Conservation (phyloP, 208 protist species). For the Novymonas esmeraldas region DNA sequence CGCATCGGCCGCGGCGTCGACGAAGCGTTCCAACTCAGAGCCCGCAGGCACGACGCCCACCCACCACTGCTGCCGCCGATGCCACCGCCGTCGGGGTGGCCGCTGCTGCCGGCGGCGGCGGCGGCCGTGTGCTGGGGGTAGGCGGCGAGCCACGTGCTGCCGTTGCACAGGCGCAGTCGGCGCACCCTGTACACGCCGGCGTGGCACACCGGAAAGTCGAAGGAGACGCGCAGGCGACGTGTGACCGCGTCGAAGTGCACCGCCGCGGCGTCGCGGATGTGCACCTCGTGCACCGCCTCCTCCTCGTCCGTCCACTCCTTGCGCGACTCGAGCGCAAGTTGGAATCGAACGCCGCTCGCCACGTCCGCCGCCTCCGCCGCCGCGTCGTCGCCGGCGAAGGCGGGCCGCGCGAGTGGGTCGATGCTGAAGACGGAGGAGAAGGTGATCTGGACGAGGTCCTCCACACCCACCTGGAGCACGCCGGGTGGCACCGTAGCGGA, state of each 20-base stretch:
- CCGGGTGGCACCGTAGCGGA: background rate
- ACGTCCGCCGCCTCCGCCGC: background rate
- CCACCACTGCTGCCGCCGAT: background rate
- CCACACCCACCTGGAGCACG: slow-evolving; percentile 25
- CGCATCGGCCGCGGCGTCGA: background rate
- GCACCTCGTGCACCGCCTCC: slow-evolving; percentile 71
- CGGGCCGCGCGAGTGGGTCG: slow-evolving; percentile 29
- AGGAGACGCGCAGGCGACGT: slow-evolving; percentile 33
- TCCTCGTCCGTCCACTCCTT: slow-evolving; percentile 61
- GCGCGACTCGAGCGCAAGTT: slow-evolving; percentile 65
- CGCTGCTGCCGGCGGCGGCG: too few species aligned
- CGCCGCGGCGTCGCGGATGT: slow-evolving; percentile 22
- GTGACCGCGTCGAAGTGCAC: slow-evolving; percentile 38
- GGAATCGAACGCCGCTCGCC: slow-evolving; percentile 14
- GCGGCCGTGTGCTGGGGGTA: slow-evolving; percentile 35
- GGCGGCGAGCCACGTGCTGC: slow-evolving; percentile 36
- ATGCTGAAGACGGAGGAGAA: slow-evolving; percentile 35
- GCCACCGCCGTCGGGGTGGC: background rate
- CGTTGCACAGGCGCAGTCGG: slow-evolving; percentile 48
- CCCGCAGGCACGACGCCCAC: background rate
- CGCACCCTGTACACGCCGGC: slow-evolving; percentile 66
- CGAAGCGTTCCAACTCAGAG: background rate
- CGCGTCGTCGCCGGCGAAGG: background rate
- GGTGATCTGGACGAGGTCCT: slow-evolving; percentile 36
- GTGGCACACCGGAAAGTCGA: slow-evolving; percentile 62